Conservation (phyloP, 177 flowering plant genomes). For the Telopea speciosissima region DNA sequence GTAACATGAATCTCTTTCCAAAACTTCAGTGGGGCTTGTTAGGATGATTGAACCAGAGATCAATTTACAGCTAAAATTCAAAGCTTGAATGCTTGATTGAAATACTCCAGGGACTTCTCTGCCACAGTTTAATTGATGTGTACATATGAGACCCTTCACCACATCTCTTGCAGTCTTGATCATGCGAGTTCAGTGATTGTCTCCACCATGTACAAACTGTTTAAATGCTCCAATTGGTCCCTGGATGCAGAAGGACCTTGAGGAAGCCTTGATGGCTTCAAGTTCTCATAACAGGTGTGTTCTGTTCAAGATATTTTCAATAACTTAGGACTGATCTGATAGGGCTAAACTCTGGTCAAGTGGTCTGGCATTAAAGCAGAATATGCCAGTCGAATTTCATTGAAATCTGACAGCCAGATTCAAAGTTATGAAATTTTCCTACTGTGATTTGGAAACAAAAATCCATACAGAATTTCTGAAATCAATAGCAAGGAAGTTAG, state of each 20-base stretch:
- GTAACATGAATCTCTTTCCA: not conserved
- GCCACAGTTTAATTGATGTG: not conserved
- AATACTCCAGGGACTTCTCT: conserved; percentile 4
- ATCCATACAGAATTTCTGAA: no score
- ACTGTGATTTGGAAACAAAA: no score
- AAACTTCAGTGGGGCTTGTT: not conserved
- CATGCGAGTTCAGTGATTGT: not conserved
- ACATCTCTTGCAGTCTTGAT: no score
- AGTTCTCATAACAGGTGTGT: not conserved
- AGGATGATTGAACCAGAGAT: conserved; percentile 4
- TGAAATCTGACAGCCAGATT: no score
- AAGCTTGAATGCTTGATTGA: conserved; percentile 10
- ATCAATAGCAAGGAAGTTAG: no score
- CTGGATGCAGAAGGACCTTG: conserved; percentile 2
- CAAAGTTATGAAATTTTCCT: no score
- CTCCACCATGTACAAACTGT: not conserved
- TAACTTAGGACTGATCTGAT: no score
- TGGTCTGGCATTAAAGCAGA: no score
- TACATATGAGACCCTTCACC: no score
- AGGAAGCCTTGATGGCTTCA: conserved; percentile 3
- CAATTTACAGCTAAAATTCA: conserved; percentile 4
- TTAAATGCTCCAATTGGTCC: not conserved
- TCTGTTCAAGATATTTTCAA: no score
- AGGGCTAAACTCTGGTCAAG: no score
- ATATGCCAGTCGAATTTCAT: no score